Evolutionary conservation across 768 basidiomycete species (phyloP), one percentile per base, ranked within the genome.

Genomic region (Phlebiopsis flavidoalba): DNA sequence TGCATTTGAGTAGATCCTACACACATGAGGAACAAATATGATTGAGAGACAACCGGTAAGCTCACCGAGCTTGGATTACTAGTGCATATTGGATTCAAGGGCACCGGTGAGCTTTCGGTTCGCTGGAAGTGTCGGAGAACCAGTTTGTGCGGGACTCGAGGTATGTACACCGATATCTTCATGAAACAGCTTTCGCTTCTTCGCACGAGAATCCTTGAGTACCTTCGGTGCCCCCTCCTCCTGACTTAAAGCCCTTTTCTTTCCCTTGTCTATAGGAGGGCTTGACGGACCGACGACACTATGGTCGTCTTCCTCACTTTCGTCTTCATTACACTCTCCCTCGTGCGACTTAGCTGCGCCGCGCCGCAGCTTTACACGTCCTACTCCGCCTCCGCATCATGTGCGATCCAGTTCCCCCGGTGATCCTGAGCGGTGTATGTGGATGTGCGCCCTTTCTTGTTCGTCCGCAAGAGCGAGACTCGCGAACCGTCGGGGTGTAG

Each of bases 341-440:
- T 43, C 50, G 19, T 46, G 50, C 1, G 53, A 47, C 15, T 15
- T 67, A 31, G 59, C 58, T 52, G 56, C 59, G 54, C 37, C 70
- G 64, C 63, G 76, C 59, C 75, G 76, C 65, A 66, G 73, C 65
- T 72, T 75, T 66, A 83, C 75, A 3, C 66, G 76, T 7, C 68
- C 72, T 35, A 71, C 69, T 1, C 88, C 87, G 17, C 81, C n/a
- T n/a, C 86, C 1, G 87, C 88, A 66, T 89, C 86, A 36, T 69
- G 74, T 10, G 88, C 88, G 21, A 87, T 79, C 84, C 86, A 88
- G 61, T 86, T 86, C 12, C 82, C 84, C 51, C 81, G 77, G 1
- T 74, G 58, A 69, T 84, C 81, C 55, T 76, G 74, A 3, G 79
- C 70, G 14, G 76, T 70, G 48, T 69, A 68, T 35, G 65, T 71